Evolutionary conservation across 768 basidiomycete species (phyloP).

Genomic region (Mycena amicta): DNA sequence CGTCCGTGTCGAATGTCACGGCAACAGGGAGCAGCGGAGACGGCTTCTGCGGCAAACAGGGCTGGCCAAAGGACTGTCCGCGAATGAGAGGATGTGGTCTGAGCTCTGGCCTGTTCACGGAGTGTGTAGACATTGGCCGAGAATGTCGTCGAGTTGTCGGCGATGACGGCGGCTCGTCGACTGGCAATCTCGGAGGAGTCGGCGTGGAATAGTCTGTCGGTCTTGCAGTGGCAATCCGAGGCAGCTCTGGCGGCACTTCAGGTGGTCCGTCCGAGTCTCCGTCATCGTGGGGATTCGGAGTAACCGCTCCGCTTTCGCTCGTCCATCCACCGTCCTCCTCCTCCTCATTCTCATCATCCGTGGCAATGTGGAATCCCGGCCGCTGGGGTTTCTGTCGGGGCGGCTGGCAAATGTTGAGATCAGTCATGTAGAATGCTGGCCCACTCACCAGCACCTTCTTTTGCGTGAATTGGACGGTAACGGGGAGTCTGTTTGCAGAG

Average conservation of each 20-base stretch:
- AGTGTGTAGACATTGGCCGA: constrained; percentile 25
- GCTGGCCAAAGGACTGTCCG: constrained; percentile 65
- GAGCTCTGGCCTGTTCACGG: constrained; percentile 29
- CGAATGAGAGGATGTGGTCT: constrained; percentile 81
- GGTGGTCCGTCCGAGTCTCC: constrained; percentile 37
- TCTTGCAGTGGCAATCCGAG: constrained; percentile 41
- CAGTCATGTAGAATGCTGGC: constrained; percentile 12
- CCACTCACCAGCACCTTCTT: constrained; percentile 44
- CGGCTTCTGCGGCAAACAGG: constrained; percentile 48
- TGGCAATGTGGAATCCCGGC: constrained; percentile 59
- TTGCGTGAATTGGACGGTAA: constrained; percentile 71
- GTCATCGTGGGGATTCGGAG: constrained; percentile 48
- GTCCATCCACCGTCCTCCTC: constrained; percentile 80
- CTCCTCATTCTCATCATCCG: constrained; percentile 44
- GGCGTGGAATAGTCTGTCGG: constrained; percentile 34
- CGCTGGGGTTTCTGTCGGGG: constrained; percentile 32
- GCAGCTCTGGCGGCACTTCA: constrained; percentile 20
- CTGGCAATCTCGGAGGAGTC: constrained; percentile 3
- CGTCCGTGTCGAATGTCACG: constrained; percentile 50
- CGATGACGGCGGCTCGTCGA: not conserved
- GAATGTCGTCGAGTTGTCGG: constrained; percentile 18
- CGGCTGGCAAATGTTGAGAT: constrained; percentile 25
- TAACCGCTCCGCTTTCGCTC: constrained; percentile 74
- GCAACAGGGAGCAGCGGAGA: constrained; percentile 63
- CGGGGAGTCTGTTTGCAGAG: constrained; percentile 59